Evolutionary conservation across 306 rosid genomes (phyloP), one percentile per base, ranked within the genome.

Genomic region (Casuarina cunninghamiana): DNA sequence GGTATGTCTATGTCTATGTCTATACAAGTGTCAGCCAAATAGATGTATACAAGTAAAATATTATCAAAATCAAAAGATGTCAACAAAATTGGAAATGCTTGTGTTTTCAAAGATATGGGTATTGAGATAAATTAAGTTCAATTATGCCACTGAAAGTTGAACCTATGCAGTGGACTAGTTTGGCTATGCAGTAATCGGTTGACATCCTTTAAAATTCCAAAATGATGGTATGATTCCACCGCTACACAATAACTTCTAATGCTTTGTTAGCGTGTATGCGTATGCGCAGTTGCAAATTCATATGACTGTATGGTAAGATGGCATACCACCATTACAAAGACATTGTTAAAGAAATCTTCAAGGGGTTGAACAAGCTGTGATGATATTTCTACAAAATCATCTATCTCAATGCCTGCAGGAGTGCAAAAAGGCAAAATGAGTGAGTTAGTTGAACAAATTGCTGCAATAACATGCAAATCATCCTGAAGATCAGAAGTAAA

Each of bases 241-340:
- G 37, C 43, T 21, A 62, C 6, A 37, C 2, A 38, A 10, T 11
- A 12, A 62, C 69, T 62, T 37, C 43, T 62, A 37, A 62, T 3
- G 21, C 8, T 38, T 48, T n/a, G 43, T 26, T 26, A 26, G 32
- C 32, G 0, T 26, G 32, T 26, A 26, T 26, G 32, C 32, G 32
- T 26, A 26, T 26, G 32, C 32, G 32, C 32, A 26, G 32, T 26
- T 26, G 32, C 32, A 26, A 26, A 19, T 70, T 71, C n/a, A 69
- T 39, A 61, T 69, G 53, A 58, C 57, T 50, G 57, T 71, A 68
- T 32, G 12, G 80, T 37, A 21, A 71, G 67, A 16, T 58, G 78
- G 84, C 98, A 11, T 92, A 94, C 98, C 98, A 90, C 97, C 98
- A 92, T 94, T 69, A 92, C 98, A 10, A 90, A 94, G 75, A 94